Evolutionary conservation across 208 protist species (phyloP), one percentile per base, ranked within the genome.

Genomic region (Leishmania amazonensis): DNA sequence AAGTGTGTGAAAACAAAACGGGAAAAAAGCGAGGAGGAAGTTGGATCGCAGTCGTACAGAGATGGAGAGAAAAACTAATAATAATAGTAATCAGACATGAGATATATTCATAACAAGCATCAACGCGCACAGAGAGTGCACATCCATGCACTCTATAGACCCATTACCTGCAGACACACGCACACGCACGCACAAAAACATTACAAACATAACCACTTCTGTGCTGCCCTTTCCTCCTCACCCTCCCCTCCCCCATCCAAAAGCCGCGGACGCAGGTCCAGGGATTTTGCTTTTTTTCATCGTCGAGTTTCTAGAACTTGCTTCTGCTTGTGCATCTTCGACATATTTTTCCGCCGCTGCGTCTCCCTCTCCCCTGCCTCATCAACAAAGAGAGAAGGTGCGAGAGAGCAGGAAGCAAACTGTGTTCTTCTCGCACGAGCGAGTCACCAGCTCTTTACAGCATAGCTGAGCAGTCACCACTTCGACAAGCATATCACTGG

Each of bases 31-130:
- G 24, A 45, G 28, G 74, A 19, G 38, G 42, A 73, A 17, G n/a
- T 60, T 7, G 31, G 19, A 76, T 76, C 72, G 9, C 49, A 40
- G n/a, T 60, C 31, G 49, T 76, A 76, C 72, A 76, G 35, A 76
- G 19, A 76, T n/a, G 62, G 49, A 24, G 72, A 60, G 47, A 40
- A 35, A 75, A 38, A 75, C 31, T 31, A 68, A 67, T 31, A 67
- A 40, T 11, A 73, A 58, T 13, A 58, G 7, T 15, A 76, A 47
- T 17, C 13, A 58, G 51, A 45, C 13, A 76, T 62, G 19, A 76
- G n/a, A n/a, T 24, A 24, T 62, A 17, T 42, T 21, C 51, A 13
- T 58, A 42, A 57, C 47, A 71, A 74, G 58, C 28, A 83, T 45
- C 65, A 74, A 35, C 68, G 60, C 31, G 47, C 73, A 71, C n/a